Evolutionary conservation across 2,329 filamentous ascomycete genomes (phyloP).

Genomic region (Sordariomycetes sp.): DNA sequence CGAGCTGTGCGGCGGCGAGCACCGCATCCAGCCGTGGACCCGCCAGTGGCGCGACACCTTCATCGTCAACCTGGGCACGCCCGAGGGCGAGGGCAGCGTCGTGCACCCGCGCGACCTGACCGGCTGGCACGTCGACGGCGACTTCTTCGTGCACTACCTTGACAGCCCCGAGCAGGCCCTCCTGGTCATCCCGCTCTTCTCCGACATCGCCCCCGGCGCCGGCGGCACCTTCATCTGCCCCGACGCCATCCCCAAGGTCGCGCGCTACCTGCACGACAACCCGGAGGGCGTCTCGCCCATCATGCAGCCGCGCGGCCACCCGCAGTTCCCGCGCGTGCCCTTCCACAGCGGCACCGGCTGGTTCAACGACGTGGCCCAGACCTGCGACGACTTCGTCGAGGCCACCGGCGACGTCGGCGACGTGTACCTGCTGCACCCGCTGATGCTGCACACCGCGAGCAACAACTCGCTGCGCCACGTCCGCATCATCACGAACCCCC

Average conservation of each 20-base stretch:
- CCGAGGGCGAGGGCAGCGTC: conserved; percentile 37
- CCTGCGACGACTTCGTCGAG: conserved; percentile 40
- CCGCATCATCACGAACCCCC: conserved; percentile 17
- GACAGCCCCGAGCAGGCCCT: conserved; percentile 60
- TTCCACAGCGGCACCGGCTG: conserved; percentile 26
- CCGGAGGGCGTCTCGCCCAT: conserved; percentile 56
- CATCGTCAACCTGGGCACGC: conserved; percentile 58
- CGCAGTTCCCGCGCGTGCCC: conserved; percentile 28
- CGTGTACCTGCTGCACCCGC: conserved; percentile 46
- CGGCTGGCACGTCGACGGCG: conserved; percentile 60
- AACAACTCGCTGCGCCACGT: conserved; percentile 16
- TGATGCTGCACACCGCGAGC: conserved; percentile 47
- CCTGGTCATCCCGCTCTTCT: conserved; percentile 58
- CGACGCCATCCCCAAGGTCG: conserved; percentile 44
- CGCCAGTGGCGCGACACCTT: conserved; percentile 56
- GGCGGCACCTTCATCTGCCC: conserved; percentile 58
- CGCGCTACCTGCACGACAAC: conserved; percentile 46
- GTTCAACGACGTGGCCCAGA: conserved; percentile 25
- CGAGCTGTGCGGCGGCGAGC: conserved; percentile 54
- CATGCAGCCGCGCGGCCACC: conserved; percentile 46
- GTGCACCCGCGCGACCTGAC: conserved; percentile 39
- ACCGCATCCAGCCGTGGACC: conserved; percentile 33
- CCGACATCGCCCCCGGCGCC: conserved; percentile 46
- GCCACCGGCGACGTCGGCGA: conserved; percentile 42
- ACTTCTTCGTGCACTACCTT: conserved; percentile 64